Conservation (phyloP, 345 rosid species). For the Populus simonii region DNA sequence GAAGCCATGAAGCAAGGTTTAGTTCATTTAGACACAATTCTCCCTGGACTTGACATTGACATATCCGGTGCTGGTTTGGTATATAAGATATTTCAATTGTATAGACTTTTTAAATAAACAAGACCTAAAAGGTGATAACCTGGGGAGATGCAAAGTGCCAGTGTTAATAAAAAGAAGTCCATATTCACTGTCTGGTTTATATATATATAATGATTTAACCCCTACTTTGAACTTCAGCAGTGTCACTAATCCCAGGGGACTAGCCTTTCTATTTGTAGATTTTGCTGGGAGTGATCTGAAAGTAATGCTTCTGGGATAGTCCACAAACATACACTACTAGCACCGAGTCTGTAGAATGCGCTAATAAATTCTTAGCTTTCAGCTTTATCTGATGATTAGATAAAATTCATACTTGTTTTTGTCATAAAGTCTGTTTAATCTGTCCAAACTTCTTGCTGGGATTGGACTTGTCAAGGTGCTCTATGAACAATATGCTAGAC, state of each 20-base stretch:
- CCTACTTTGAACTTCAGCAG: not conserved
- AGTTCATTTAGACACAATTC: slow-evolving; percentile 18
- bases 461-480: too few relatives aligned
- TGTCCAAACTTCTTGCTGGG: too few relatives aligned
- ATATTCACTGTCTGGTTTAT: slow-evolving; percentile 9
- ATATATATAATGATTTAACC: not conserved
- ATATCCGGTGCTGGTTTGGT: not conserved
- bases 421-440: too few relatives aligned
- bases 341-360: too few relatives aligned
- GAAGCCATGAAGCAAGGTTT: slow-evolving; percentile 55
- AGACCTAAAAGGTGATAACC: slow-evolving; percentile 17
- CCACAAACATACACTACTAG: not conserved
- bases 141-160: slow-evolving; percentile 23
- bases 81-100: not conserved
- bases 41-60: slow-evolving; percentile 14
- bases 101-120: not conserved
- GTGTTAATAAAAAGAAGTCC: not conserved
- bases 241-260: slow-evolving; percentile 10
- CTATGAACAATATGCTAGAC: too few relatives aligned
- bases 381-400: too few relatives aligned
- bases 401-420: too few relatives aligned
- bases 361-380: too few relatives aligned
- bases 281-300: slow-evolving; percentile 3
- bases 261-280: slow-evolving; percentile 11
- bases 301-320: not conserved